These are phyloP conservation scores for Neurospora sp. DNA, from an alignment of 495 filamentous ascomycete species.

Conservation along the genomic window DNA sequence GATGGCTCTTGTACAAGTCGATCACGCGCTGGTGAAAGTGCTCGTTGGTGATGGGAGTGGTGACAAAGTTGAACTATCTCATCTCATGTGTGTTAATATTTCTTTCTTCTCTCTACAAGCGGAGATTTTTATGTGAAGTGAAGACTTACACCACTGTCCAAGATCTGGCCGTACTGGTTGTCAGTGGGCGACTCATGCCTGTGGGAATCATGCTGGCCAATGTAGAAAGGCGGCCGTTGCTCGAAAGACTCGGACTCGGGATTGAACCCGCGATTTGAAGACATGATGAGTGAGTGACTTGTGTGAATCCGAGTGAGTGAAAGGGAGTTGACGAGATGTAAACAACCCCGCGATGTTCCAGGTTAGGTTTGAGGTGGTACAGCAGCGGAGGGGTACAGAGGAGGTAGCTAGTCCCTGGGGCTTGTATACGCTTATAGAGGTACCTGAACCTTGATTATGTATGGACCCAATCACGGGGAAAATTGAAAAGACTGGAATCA, in stretches of 20 bases:
- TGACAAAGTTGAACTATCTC: slow-evolving; percentile 82
- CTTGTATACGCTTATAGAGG: neutral
- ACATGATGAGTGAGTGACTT: slow-evolving; percentile 7
- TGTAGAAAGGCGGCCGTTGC: slow-evolving; percentile 53
- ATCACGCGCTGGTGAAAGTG: slow-evolving; percentile 73
- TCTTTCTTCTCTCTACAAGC: neutral
- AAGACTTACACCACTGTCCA: slow-evolving; percentile 49
- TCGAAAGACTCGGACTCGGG: slow-evolving; percentile 41
- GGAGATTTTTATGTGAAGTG: neutral
- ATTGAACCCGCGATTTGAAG: slow-evolving; percentile 18
- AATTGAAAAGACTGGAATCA: neutral
- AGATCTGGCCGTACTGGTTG: slow-evolving; percentile 54
- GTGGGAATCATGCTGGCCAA: slow-evolving; percentile 75
- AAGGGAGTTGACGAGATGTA: neutral
- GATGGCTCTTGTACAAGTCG: slow-evolving; percentile 47
- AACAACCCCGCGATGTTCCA: neutral
- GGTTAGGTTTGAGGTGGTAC: neutral
- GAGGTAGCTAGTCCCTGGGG: neutral
- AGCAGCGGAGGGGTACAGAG: neutral
- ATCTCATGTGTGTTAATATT: slow-evolving; percentile 3
- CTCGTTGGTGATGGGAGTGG: slow-evolving; percentile 74
- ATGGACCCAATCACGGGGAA: neutral
- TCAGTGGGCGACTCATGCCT: slow-evolving; percentile 51
- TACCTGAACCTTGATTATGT: neutral
- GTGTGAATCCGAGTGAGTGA: neutral